Evolutionary conservation across 805 yeast genomes (phyloP).

Genomic region (Wickerhamiella sergipiensis): DNA sequence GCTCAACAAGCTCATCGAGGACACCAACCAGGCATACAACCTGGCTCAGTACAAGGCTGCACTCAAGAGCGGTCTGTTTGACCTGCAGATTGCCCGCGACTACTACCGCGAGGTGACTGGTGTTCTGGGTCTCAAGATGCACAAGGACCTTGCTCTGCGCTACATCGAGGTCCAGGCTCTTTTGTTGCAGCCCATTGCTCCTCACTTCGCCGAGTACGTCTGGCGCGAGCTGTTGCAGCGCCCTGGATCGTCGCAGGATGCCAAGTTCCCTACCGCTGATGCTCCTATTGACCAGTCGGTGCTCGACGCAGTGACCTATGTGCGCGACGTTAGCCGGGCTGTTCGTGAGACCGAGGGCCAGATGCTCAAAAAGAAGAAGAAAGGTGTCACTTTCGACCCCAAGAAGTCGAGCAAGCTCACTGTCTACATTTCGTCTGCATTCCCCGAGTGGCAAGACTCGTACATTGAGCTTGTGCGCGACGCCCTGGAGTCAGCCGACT

Average conservation of each 20-base stretch:
- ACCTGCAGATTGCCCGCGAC: slow-evolving; percentile 90
- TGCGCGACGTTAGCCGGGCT: slow-evolving; percentile 63
- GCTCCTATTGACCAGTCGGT: slow-evolving; percentile 45
- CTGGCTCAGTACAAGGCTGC: slow-evolving; percentile 76
- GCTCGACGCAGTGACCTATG: slow-evolving; percentile 61
- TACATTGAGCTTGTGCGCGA: slow-evolving; percentile 71
- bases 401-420: slow-evolving; percentile 60
- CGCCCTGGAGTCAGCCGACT: slow-evolving; percentile 34
- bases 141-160: slow-evolving; percentile 61
- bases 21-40: slow-evolving; percentile 56
- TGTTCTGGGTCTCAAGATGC: slow-evolving; percentile 44
- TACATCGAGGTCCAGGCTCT: slow-evolving; percentile 81
- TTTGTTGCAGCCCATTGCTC: slow-evolving; percentile 82
- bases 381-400: slow-evolving; percentile 59
- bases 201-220: slow-evolving; percentile 86
- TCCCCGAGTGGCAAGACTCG: slow-evolving; percentile 80
- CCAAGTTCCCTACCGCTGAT: slow-evolving; percentile 48
- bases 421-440: slow-evolving; percentile 63
- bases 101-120: slow-evolving; percentile 74
- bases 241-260: slow-evolving; percentile 52
- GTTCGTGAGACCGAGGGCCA: slow-evolving; percentile 89
- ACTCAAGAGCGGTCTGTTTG: slow-evolving; percentile 81
- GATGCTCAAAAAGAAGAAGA: slow-evolving; percentile 65
- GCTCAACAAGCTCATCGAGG: slow-evolving; percentile 68
- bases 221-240: slow-evolving; percentile 71